phyloP scores from a whole-genome alignment of 163 green algal genomes.

The Prototheca wickerhamii region DNA sequence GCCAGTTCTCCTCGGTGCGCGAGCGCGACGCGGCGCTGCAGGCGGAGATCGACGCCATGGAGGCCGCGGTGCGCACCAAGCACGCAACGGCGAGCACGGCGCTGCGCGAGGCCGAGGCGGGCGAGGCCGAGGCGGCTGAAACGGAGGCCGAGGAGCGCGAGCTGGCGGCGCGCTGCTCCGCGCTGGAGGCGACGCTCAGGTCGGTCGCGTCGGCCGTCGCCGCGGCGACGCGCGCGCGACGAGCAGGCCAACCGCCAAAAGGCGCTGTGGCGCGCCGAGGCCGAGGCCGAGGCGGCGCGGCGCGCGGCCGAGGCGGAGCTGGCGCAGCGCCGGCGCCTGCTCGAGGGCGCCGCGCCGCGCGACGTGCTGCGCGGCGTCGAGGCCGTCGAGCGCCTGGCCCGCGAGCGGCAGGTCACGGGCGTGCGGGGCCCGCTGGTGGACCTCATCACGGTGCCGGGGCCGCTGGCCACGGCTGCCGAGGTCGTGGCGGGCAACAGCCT shows the following conservation, averaged over 20 bases:
- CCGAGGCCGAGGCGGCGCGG: slow-evolving; percentile 5
- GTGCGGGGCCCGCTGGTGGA: slow-evolving; percentile 87
- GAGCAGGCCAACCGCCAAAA: slow-evolving; percentile 45
- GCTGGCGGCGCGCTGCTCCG: slow-evolving; percentile 1
- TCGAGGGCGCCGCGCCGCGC: slow-evolving; percentile 39
- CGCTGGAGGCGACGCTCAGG: slow-evolving; percentile 6
- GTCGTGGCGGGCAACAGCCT: slow-evolving; percentile 63
- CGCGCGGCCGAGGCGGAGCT: slow-evolving; percentile 9
- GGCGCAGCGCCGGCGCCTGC: slow-evolving; percentile 16
- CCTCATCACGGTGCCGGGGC: slow-evolving; percentile 59
- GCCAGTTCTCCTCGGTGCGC: slow-evolving; percentile 48
- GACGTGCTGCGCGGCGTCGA: slow-evolving; percentile 59
- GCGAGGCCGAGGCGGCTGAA: background rate
- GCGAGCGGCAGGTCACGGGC: slow-evolving; percentile 53
- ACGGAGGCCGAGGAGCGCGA: background rate
- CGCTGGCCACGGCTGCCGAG: slow-evolving; percentile 76
- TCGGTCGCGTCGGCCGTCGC: slow-evolving; percentile 1
- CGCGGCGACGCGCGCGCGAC: slow-evolving; percentile 8
- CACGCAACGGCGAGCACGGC: slow-evolving; percentile 18
- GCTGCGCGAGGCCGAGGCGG: slow-evolving; percentile 14
- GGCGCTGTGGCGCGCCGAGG: slow-evolving; percentile 51
- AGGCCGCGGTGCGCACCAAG: slow-evolving; percentile 30
- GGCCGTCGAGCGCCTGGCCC: slow-evolving; percentile 48
- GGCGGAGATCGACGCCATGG: slow-evolving; percentile 32
- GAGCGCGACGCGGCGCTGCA: slow-evolving; percentile 61